phyloP scores from a whole-genome alignment of 345 rosid species.

The Draba incana region DNA sequence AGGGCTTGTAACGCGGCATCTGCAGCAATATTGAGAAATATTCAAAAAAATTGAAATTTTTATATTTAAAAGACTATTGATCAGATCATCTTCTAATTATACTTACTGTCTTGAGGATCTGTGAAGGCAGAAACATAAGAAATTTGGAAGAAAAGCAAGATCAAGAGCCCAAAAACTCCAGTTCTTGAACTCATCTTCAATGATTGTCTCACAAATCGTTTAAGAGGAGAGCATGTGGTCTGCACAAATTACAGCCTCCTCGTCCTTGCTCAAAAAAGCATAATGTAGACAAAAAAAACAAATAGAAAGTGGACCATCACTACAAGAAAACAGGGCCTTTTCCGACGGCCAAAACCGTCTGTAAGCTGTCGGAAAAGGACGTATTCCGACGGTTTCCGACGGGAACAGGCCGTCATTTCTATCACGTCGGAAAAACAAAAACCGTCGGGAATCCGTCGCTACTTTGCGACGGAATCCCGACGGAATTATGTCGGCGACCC shows the following conservation, averaged over 20 bases:
- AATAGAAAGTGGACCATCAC: conserved; percentile 11
- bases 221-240: conserved; percentile 14
- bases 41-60: not conserved
- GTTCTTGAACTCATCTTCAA: conserved; percentile 46
- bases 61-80: not conserved
- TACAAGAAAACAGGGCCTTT: too few relatives aligned
- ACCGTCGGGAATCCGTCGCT: too few relatives aligned
- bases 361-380: too few relatives aligned
- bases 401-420: too few relatives aligned
- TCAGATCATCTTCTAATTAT: not conserved
- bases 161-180: conserved; percentile 43
- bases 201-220: not conserved
- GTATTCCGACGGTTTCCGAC: too few relatives aligned
- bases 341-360: too few relatives aligned
- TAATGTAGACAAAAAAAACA: conserved; percentile 13
- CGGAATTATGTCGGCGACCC: too few relatives aligned
- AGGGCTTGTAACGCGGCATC: conserved; percentile 50
- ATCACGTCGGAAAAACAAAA: too few relatives aligned
- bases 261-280: too few relatives aligned
- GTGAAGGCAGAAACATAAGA: conserved; percentile 39
- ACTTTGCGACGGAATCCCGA: too few relatives aligned
- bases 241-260: conserved; percentile 9
- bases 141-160: conserved; percentile 32
- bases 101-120: conserved; percentile 31
- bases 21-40: conserved; percentile 38